Conservation (phyloP, 495 filamentous ascomycete genomes). For the Lasiosphaeria ovina region DNA sequence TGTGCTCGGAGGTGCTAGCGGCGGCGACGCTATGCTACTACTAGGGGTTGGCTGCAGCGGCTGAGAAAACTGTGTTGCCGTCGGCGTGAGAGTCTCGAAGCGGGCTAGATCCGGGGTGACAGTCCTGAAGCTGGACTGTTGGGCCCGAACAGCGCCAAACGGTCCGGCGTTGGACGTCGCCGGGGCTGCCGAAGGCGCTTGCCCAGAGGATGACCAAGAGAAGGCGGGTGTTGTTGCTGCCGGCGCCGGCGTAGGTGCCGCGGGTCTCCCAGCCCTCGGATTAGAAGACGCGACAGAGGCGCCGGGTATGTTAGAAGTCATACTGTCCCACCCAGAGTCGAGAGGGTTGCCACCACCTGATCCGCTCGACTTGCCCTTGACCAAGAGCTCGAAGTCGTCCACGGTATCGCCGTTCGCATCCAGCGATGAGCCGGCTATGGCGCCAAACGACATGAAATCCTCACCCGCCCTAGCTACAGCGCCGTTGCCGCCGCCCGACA, state of each 20-base stretch:
- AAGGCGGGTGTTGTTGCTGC: slow-evolving; percentile 44
- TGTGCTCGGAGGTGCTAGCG: slow-evolving; percentile 11
- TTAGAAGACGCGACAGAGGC: slow-evolving; percentile 27
- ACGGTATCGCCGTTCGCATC: slow-evolving; percentile 54
- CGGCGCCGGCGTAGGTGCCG: slow-evolving; percentile 24
- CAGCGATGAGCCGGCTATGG: slow-evolving; percentile 47
- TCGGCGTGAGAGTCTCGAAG: slow-evolving; percentile 49
- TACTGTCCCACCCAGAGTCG: slow-evolving; percentile 45
- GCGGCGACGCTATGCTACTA: slow-evolving; percentile 20
- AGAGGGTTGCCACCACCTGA: slow-evolving; percentile 30
- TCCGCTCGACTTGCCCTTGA: slow-evolving; percentile 59
- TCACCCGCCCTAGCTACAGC: slow-evolving; percentile 37
- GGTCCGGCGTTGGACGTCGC: slow-evolving; percentile 23
- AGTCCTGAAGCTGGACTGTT: slow-evolving; percentile 47
- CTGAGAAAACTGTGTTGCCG: slow-evolving; percentile 53
- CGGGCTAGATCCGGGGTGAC: slow-evolving; percentile 55
- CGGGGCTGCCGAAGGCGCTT: slow-evolving; percentile 26
- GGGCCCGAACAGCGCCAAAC: slow-evolving; percentile 38
- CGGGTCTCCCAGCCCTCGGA: slow-evolving; percentile 14
- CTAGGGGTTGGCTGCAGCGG: slow-evolving; percentile 41
- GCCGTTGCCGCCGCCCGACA: slow-evolving; percentile 53
- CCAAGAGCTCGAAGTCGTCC: slow-evolving; percentile 80
- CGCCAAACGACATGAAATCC: slow-evolving; percentile 61
- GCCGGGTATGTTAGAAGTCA: slow-evolving; percentile 11
- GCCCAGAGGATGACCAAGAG: slow-evolving; percentile 58